Percentiles rank a stretch among this genome's conserved stretches.
Conservation (phyloP, 2,329 filamentous ascomycete species). For the Acarospora socialis region DNA sequence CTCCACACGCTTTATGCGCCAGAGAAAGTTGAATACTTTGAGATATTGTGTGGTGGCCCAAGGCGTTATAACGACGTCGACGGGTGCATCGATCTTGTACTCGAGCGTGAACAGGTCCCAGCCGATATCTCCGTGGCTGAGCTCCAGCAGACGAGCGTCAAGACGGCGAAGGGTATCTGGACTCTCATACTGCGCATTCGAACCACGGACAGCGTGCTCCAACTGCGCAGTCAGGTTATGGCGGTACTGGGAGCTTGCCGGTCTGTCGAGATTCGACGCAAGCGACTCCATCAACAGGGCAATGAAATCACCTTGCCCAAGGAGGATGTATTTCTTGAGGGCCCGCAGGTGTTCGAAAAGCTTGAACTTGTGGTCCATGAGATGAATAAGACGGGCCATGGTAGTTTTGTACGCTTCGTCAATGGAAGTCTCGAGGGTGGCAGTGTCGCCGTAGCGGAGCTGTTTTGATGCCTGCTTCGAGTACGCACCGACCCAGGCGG, state of each 20-base stretch:
- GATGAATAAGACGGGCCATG: constrained; percentile 82
- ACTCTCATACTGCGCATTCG: constrained; percentile 90
- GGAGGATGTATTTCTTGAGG: constrained; percentile 83
- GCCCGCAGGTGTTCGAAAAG: constrained; percentile 84
- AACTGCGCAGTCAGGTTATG: constrained; percentile 96
- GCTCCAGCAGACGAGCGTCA: constrained; percentile 94
- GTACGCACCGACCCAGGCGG: constrained; percentile 89
- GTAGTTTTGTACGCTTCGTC: constrained; percentile 96
- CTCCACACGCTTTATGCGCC: constrained; percentile 95
- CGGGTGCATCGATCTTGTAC: constrained; percentile 92
- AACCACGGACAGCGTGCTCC: constrained; percentile 91
- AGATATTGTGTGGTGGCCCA: constrained; percentile 94
- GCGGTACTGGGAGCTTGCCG: constrained; percentile 90
- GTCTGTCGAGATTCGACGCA: constrained; percentile 79
- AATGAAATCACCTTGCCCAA: constrained; percentile 95
- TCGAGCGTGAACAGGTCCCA: constrained; percentile 99
- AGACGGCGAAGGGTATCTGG: constrained; percentile 80
- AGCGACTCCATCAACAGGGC: constrained; percentile 93
- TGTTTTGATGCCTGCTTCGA: constrained; percentile 88
- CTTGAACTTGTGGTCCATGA: constrained; percentile 93
- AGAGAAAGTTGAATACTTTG: constrained; percentile 98
- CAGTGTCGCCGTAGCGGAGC: constrained; percentile 82
- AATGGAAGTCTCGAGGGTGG: constrained; percentile 80
- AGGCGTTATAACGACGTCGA: constrained; percentile 92
- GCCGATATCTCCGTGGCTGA: constrained; percentile 91